A percentile compares a stretch with the other conserved stretches of the same genome.
Evolutionary conservation across 208 protist species (phyloP).

Genomic region (Leishmania arabica): DNA sequence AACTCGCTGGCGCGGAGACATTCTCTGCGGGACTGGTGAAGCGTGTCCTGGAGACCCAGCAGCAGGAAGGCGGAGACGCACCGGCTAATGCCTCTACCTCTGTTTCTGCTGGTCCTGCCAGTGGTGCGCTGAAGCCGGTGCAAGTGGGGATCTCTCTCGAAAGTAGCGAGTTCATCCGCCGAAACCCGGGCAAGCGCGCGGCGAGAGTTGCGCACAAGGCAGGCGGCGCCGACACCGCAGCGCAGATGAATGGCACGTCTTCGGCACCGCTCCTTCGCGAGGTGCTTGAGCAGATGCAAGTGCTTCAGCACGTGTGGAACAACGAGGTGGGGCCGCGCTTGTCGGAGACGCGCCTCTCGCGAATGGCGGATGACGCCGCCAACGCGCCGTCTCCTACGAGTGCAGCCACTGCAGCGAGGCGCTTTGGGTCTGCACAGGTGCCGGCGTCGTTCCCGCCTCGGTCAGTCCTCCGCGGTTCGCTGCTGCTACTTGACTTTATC

Average conservation of each 20-base stretch:
- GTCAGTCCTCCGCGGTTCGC: constrained; percentile 23
- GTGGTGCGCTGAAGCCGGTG: constrained; percentile 11
- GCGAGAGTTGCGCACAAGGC: not conserved
- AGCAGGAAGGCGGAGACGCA: not conserved
- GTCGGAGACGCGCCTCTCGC: constrained; percentile 5
- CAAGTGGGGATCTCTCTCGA: constrained; percentile 26
- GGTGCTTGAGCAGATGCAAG: constrained; percentile 39
- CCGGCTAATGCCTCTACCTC: constrained; percentile 1
- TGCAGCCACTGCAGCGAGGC: not conserved
- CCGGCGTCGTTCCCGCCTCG: not conserved
- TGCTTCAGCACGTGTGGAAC: constrained; percentile 44
- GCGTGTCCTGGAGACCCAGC: constrained; percentile 10
- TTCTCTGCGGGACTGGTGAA: constrained; percentile 16
- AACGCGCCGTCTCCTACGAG: not conserved
- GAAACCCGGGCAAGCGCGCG: not conserved
- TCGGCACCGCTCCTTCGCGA: constrained; percentile 16
- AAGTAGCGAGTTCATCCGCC: constrained; percentile 3
- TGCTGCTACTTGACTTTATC: constrained; percentile 45
- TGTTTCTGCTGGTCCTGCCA: not conserved
- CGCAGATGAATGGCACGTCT: not conserved
- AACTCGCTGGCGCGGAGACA: constrained; percentile 54
- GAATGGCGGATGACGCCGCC: not conserved
- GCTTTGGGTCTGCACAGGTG: not conserved
- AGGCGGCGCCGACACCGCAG: not conserved
- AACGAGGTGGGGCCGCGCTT: constrained; percentile 31